Percentiles rank a stretch among this genome's conserved stretches.
These are phyloP conservation scores for Platanthera zijinensis DNA, from an alignment of 106 monocot species.

Conservation along the genomic window DNA sequence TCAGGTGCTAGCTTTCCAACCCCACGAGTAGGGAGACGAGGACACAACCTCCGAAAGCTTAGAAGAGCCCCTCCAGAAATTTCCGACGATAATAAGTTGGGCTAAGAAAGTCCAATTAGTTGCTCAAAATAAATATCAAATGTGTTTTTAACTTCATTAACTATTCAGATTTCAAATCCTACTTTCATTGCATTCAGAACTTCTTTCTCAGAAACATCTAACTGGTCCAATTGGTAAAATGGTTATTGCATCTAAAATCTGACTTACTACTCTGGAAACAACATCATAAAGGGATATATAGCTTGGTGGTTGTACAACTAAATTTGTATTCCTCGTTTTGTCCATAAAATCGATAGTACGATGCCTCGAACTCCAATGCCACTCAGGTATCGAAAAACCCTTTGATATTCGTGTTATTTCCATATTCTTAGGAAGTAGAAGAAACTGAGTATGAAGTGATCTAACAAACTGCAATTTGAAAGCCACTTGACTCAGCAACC, in stretches of 20 bases:
- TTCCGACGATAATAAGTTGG: too few species aligned
- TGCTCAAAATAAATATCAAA: too few species aligned
- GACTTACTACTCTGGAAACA: constrained; percentile 64
- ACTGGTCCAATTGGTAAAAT: constrained; percentile 65
- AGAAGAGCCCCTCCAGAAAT: too few species aligned
- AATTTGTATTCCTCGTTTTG: constrained; percentile 36
- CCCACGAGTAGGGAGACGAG: too few species aligned
- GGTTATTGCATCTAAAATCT: constrained; percentile 39
- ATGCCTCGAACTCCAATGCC: constrained; percentile 50
- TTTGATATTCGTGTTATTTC: constrained; percentile 48
- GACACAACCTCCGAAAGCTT: too few species aligned
- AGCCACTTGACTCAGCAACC: constrained; percentile 36
- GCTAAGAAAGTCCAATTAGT: too few species aligned
- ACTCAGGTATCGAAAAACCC: constrained; percentile 53
- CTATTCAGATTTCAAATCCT: constrained; percentile 40
- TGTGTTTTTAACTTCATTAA: constrained; percentile 26
- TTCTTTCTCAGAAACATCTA: constrained; percentile 51
- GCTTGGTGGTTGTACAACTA: constrained; percentile 80
- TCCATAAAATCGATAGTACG: constrained; percentile 57
- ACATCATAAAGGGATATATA: constrained; percentile 77
- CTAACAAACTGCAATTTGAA: constrained; percentile 72
- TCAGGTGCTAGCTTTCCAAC: too few species aligned
- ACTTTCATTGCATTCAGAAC: constrained; percentile 49
- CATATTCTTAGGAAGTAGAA: constrained; percentile 56
- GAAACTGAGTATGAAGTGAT: constrained; percentile 62